Evolutionary conservation across 441 rosid species (phyloP), one percentile per base, ranked within the genome.

Genomic region (Erodium texanum): DNA sequence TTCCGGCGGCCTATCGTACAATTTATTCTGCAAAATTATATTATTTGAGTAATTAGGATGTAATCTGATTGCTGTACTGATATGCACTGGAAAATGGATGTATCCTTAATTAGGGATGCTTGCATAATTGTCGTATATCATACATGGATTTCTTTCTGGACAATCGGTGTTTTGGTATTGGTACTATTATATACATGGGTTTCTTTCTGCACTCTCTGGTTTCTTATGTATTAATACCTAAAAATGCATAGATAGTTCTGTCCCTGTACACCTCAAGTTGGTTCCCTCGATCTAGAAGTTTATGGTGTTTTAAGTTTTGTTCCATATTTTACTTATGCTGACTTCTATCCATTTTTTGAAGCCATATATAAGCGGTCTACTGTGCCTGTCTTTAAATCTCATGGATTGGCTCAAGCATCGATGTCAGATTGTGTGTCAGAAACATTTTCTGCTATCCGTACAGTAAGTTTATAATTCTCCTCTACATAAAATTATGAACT

Each of bases 391-490:
- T 90, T 87, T 68, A 85, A 84, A 83, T 88, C 90, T 73, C 89
- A 86, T 76, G 97, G 93, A 77, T 72, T 80, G 84, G 86, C 90
- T 73, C 98, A 90, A 81, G 96, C 97, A 66, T 85, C 93, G 10
- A 93, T 93, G 78, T 81, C 96, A 71, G 97, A 90, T 77, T 93
- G 96, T 77, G 87, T 85, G 75, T 82, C 92, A 45, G 95, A 93
- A 82, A 93, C 97, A n/a, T 83, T 93, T 76, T 85, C 97, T 74
- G 97, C 96, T 24, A 88, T 90, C 78, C 90, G 95, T 64, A 93
- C 98, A 20, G 98, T 90, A 82, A 77, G 95, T 74, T 74, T 71
- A 20, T 74, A 68, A 65, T 71, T 34, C 50, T 16, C 12, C 16
- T 19, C 48, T 56, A 14, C 2, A 10, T 1, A 8, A 11, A 29